Evolutionary conservation across 2,329 filamentous ascomycete species (phyloP), one percentile per base, ranked within the genome.

Genomic region (Nannizzia gypsea): DNA sequence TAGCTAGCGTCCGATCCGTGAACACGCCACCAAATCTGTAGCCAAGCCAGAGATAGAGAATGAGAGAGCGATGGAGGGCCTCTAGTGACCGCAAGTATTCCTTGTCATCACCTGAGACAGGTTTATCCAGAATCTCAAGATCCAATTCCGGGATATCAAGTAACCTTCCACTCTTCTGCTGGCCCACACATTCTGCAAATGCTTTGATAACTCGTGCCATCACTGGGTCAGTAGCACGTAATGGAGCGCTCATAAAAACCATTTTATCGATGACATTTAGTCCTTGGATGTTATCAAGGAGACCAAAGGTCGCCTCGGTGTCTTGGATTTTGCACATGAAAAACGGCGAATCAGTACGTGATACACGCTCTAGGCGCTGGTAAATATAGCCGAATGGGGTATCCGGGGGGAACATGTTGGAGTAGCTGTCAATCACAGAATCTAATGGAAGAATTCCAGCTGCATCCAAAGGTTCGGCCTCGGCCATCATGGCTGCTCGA

Each of bases 41-140:
- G 66, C 88, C 92, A 15, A 99, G 79, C 93, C 93, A 99, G 1
- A 95, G 80, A 70, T 97, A 99, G 54, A 91, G 76, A 50, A 92
- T 89, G 40, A 99, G 77, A 28, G 83, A 79, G 67, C 89, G 88
- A 75, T 99, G 93, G 15, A 99, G 78, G 2, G 76, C 72, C 71
- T 99, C 93, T 20, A 97, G 77, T 6, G 78, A 74, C 59, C 77
- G 76, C 9, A 99, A 78, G 65, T 90, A 89, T 0, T 76, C 71
- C 58, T 80, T 74, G 3, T 54, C 50, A 13, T 72, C 70, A 0
- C 70, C 70, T 0, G 73, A 74, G 1, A 78, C 70, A 0, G 74
- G 67, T 26, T 76, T 61, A 62, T 96, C 89, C 2, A 97, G 79
- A 1, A 87, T 71, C 63, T 91, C 86, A 1, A 99, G 76, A 24